Evolutionary conservation across 2,329 filamentous ascomycete species (phyloP).

Genomic region (Sporothrix mexicana): DNA sequence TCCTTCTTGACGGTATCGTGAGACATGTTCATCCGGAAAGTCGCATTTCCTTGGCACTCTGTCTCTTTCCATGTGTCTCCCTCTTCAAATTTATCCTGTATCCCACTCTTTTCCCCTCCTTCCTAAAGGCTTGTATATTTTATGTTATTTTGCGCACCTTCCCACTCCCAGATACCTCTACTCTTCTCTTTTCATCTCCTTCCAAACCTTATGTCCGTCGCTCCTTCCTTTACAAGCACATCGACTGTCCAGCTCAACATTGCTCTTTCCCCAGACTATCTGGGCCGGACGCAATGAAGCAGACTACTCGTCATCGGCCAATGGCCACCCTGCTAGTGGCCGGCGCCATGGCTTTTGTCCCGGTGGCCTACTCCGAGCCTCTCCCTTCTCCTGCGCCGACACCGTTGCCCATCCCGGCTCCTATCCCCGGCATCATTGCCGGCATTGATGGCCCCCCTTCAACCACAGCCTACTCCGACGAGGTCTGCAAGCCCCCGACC

Average conservation of each 20-base stretch:
- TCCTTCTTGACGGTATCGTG: neutral
- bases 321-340: conserved; percentile 14
- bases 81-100: neutral
- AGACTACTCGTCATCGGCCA: conserved; percentile 26
- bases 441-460: neutral
- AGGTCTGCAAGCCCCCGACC: conserved; percentile 40
- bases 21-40: neutral
- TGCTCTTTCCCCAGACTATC: neutral
- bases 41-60: conserved; percentile 1
- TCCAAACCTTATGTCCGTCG: neutral
- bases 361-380: neutral
- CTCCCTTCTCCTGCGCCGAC: neutral
- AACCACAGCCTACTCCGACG: conserved; percentile 38
- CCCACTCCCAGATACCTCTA: neutral
- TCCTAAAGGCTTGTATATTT: neutral
- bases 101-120: neutral
- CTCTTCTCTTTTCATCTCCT: neutral
- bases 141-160: neutral
- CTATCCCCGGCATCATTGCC: neutral
- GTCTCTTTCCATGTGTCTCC: neutral
- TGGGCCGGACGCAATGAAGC: neutral
- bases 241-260: neutral
- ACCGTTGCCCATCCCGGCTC: neutral
- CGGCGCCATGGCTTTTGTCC: neutral
- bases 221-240: neutral